Conservation (phyloP, 331 rosid species). For the Pyrus hybrid region DNA sequence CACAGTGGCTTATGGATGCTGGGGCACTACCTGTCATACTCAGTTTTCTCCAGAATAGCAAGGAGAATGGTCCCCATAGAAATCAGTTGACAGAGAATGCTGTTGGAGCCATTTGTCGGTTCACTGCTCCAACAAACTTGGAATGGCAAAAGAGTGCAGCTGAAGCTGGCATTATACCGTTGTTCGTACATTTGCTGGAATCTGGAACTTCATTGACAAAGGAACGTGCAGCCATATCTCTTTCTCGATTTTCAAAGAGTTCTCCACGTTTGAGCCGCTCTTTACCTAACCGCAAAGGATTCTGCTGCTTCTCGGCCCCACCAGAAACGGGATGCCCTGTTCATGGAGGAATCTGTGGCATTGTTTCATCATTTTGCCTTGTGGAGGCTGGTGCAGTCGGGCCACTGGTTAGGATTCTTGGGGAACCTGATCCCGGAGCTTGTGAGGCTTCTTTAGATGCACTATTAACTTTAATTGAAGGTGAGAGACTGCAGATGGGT, state of each 20-base stretch:
- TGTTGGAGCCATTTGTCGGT: constrained; percentile 53
- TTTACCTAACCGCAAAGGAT: constrained; percentile 40
- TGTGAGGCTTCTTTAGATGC: constrained; percentile 83
- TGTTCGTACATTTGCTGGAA: constrained; percentile 55
- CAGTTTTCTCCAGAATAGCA: constrained; percentile 22
- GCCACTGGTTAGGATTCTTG: constrained; percentile 57
- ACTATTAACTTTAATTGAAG: constrained; percentile 61
- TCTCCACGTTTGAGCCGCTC: constrained; percentile 39
- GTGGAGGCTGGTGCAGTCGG: constrained; percentile 63
- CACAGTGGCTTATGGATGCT: constrained; percentile 58
- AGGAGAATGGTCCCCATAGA: constrained; percentile 31
- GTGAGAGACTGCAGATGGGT: constrained; percentile 60
- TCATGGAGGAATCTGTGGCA: constrained; percentile 73
- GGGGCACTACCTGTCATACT: constrained; percentile 41
- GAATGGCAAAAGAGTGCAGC: constrained; percentile 68
- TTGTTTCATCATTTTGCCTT: constrained; percentile 67
- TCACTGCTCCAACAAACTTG: constrained; percentile 43
- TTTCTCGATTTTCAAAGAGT: constrained; percentile 54
- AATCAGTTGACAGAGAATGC: constrained; percentile 50
- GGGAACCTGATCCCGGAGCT: constrained; percentile 50
- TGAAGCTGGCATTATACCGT: constrained; percentile 48
- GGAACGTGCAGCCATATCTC: constrained; percentile 51
- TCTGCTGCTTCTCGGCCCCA: constrained; percentile 67
- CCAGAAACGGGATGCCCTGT: constrained; percentile 54
- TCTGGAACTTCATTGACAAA: constrained; percentile 58